Conservation (phyloP, 805 yeast genomes). For the Candida jianshihensis region DNA sequence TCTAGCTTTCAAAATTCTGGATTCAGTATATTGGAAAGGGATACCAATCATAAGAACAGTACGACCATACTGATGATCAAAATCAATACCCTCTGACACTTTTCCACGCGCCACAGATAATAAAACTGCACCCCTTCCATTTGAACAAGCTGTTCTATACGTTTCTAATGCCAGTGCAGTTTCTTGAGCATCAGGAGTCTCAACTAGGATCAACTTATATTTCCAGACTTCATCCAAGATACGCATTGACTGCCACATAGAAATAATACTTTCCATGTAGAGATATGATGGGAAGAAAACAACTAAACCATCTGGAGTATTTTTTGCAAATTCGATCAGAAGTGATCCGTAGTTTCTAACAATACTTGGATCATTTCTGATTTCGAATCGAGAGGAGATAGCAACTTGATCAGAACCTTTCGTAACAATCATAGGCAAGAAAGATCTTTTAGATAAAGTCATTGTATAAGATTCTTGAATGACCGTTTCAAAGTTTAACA, state of each 20-base stretch:
- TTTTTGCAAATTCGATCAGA: slow-evolving; percentile 85
- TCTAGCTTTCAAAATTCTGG: slow-evolving; percentile 91
- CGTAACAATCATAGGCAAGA: slow-evolving; percentile 91
- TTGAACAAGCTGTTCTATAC: slow-evolving; percentile 90
- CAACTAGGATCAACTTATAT: slow-evolving; percentile 88
- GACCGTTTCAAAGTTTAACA: slow-evolving; percentile 90
- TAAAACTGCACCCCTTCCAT: slow-evolving; percentile 95
- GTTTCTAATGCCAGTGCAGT: slow-evolving; percentile 94
- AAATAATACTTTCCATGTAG: slow-evolving; percentile 95
- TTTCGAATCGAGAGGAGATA: slow-evolving; percentile 91
- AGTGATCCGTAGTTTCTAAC: slow-evolving; percentile 95
- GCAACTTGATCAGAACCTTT: slow-evolving; percentile 98
- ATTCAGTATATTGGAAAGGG: slow-evolving; percentile 98
- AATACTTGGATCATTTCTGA: slow-evolving; percentile 95
- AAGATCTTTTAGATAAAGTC: slow-evolving; percentile 89
- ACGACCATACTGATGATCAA: slow-evolving; percentile 96
- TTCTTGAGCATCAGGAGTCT: slow-evolving; percentile 98
- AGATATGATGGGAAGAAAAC: slow-evolving; percentile 96
- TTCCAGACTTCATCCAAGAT: slow-evolving; percentile 98
- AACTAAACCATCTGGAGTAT: slow-evolving; percentile 97
- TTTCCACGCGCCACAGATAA: slow-evolving; percentile 98
- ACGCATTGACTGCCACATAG: slow-evolving; percentile 99
- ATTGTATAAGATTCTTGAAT: slow-evolving; percentile 92
- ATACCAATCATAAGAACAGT: slow-evolving; percentile 98
- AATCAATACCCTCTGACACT: slow-evolving; percentile 98